A percentile compares a stretch with the other conserved stretches of the same genome.
These are phyloP conservation scores for Phytopythium litorale DNA, from an alignment of 352 stramenopile genomes.

Conservation along the genomic window DNA sequence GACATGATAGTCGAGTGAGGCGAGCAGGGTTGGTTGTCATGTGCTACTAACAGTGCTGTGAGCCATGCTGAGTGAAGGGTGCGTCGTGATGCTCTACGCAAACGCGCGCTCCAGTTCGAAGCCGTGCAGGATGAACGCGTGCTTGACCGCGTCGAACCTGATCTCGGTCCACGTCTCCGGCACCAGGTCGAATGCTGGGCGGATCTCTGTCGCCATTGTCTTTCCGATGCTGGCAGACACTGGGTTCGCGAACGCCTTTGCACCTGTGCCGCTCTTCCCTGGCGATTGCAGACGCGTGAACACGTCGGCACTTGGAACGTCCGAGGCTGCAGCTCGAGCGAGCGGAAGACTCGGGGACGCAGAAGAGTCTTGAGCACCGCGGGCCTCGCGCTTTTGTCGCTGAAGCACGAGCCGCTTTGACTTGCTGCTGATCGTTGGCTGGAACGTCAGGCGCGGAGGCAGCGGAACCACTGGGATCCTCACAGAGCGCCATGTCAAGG, in stretches of 20 bases:
- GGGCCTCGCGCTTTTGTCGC: slow-evolving; percentile 15
- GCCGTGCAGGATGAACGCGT: slow-evolving; percentile 42
- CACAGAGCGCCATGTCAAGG: background rate
- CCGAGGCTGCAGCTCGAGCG: background rate
- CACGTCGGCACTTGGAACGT: slow-evolving; percentile 17
- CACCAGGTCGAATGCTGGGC: background rate
- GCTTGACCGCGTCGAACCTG: slow-evolving; percentile 20
- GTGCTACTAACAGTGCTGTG: background rate
- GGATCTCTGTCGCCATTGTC: background rate
- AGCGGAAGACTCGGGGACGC: background rate
- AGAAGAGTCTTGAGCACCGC: too few relatives aligned
- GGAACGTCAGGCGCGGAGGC: slow-evolving; percentile 27
- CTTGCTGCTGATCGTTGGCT: slow-evolving; percentile 36
- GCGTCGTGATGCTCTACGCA: background rate
- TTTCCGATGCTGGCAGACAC: background rate
- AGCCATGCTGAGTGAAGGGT: too few relatives aligned
- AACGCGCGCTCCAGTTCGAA: slow-evolving; percentile 20
- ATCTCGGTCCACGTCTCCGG: slow-evolving; percentile 35
- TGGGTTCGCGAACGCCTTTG: slow-evolving; percentile 9
- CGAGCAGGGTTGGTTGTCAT: background rate
- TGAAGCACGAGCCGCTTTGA: slow-evolving; percentile 33
- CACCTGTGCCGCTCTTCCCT: background rate
- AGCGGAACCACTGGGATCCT: background rate
- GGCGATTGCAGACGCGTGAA: slow-evolving; percentile 30
- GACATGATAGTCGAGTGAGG: background rate